These are phyloP conservation scores for Rhizophagus sp. DNA, from an alignment of 192 early-diverging fungal species.

Conservation along the genomic window DNA sequence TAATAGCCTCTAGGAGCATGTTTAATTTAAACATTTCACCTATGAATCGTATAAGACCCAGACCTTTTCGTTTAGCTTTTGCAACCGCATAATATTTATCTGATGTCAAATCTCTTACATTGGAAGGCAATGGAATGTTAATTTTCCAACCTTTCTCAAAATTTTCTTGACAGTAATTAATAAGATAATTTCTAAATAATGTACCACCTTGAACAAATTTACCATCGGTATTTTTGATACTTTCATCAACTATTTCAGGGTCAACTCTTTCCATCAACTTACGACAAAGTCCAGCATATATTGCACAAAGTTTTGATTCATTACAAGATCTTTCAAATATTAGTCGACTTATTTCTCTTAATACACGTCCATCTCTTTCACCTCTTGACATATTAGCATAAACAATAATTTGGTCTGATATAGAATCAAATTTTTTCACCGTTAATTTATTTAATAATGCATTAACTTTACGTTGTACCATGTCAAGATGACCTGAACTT, in stretches of 20 bases:
- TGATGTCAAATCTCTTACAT: constrained; percentile 68
- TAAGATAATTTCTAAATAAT: constrained; percentile 87
- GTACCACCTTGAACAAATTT: constrained; percentile 54
- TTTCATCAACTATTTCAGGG: constrained; percentile 59
- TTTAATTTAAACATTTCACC: constrained; percentile 91
- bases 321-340: constrained; percentile 96
- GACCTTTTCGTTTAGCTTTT: constrained; percentile 92
- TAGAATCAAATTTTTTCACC: constrained; percentile 86
- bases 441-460: constrained; percentile 96
- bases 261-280: constrained; percentile 70
- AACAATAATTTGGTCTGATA: constrained; percentile 80
- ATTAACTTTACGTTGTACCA: constrained; percentile 79
- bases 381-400: constrained; percentile 71
- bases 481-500: constrained; percentile 40
- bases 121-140: constrained; percentile 33
- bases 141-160: constrained; percentile 78
- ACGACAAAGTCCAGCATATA: constrained; percentile 88
- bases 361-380: constrained; percentile 67
- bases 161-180: constrained; percentile 93
- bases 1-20: constrained; percentile 93
- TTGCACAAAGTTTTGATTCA: constrained; percentile 82
- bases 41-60: constrained; percentile 91
- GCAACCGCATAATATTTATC: constrained; percentile 78
- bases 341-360: constrained; percentile 79
- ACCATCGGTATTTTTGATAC: constrained; percentile 58